Evolutionary conservation across 2,329 filamentous ascomycete species (phyloP).

Genomic region (Ophiostoma angusticollis): DNA sequence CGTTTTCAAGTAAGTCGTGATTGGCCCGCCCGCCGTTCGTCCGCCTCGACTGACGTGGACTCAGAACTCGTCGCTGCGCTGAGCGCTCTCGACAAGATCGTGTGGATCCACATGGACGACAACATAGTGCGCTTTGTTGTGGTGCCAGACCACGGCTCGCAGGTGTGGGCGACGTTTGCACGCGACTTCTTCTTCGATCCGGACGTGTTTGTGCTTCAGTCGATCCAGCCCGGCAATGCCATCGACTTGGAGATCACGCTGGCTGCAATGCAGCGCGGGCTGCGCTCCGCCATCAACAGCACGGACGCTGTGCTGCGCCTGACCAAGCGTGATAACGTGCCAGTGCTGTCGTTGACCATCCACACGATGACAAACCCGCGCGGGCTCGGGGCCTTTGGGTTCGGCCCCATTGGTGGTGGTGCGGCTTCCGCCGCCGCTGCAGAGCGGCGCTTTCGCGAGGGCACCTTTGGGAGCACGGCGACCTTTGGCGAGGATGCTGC

Average conservation of each 20-base stretch:
- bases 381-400: constrained; percentile 21
- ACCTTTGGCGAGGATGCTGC: constrained; percentile 18
- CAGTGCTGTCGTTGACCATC: constrained; percentile 81
- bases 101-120: constrained; percentile 82
- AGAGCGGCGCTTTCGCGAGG: constrained; percentile 18
- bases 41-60: no score
- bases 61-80: constrained; percentile 52
- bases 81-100: constrained; percentile 63
- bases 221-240: constrained; percentile 66
- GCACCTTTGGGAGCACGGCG: constrained; percentile 30
- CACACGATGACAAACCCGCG: constrained; percentile 53
- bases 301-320: constrained; percentile 74
- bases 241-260: constrained; percentile 95
- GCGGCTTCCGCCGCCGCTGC: constrained; percentile 19
- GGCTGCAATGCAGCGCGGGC: constrained; percentile 75
- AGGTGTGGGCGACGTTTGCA: constrained; percentile 65
- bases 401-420: constrained; percentile 22
- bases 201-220: constrained; percentile 71
- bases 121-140: constrained; percentile 86
- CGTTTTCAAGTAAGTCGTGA: constrained; percentile 43
- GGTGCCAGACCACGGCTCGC: constrained; percentile 84
- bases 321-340: constrained; percentile 82
- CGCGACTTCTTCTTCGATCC: constrained; percentile 73
- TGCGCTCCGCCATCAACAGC: constrained; percentile 74
- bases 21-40: neutral